phyloP scores from a whole-genome alignment of 1,284 basidiomycete genomes.

The Papiliotrema flavescens region DNA sequence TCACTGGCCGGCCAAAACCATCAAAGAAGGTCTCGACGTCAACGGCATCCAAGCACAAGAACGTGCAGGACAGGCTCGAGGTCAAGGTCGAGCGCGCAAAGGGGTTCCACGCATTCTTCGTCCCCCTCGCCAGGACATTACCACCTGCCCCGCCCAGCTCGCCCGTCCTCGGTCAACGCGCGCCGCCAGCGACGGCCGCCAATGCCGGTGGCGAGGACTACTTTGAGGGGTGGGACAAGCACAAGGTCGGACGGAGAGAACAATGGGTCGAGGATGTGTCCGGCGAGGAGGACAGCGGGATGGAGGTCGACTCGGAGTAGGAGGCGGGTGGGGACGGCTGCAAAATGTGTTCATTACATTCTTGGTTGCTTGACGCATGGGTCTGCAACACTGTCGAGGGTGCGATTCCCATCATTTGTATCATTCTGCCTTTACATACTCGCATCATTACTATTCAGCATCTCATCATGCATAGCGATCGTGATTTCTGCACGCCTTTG shows the following conservation, averaged over 20 bases:
- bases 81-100: constrained; percentile 41
- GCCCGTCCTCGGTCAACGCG: constrained; percentile 21
- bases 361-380: too few species aligned
- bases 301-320: constrained; percentile 29
- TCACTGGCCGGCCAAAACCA: constrained; percentile 14
- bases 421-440: neutral
- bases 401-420: neutral
- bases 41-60: constrained; percentile 25
- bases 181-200: neutral
- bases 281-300: constrained; percentile 18
- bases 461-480: neutral
- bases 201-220: constrained; percentile 16
- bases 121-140: constrained; percentile 33
- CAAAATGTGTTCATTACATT: too few species aligned
- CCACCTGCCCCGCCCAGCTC: constrained; percentile 39
- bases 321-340: neutral
- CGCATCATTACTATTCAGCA: neutral
- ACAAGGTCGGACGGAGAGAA: constrained; percentile 17
- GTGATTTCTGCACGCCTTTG: neutral
- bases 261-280: constrained; percentile 40
- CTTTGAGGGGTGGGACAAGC: constrained; percentile 15
- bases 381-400: too few species aligned
- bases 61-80: constrained; percentile 39
- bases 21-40: constrained; percentile 31
- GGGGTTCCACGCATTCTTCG: constrained; percentile 43